Percentiles rank a stretch among this genome's conserved stretches.
phyloP scores from a whole-genome alignment of 2,329 filamentous ascomycete species.

The Pseudocercospora musae region DNA sequence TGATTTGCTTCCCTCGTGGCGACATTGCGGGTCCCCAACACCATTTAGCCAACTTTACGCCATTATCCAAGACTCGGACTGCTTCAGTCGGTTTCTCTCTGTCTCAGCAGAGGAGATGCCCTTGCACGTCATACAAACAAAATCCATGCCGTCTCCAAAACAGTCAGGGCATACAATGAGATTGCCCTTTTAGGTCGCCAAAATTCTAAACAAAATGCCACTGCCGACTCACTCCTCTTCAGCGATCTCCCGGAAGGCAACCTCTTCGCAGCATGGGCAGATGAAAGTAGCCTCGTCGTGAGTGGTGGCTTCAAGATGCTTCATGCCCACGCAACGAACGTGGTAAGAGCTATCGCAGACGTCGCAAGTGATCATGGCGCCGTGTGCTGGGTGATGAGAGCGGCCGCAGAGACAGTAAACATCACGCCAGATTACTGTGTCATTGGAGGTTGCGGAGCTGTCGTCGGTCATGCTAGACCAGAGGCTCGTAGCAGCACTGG shows the following conservation, averaged over 20 bases:
- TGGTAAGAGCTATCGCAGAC: slow-evolving; percentile 5
- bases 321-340: slow-evolving; percentile 1
- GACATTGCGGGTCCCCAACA: neutral
- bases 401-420: slow-evolving; percentile 4
- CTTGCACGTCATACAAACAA: neutral
- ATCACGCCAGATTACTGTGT: neutral
- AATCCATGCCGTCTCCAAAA: neutral
- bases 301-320: neutral
- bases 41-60: neutral
- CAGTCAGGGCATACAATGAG: neutral
- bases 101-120: neutral
- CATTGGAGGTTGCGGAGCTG: neutral
- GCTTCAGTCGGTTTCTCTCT: neutral
- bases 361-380: slow-evolving; percentile 1
- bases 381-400: slow-evolving; percentile 1
- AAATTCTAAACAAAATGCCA: neutral
- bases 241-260: neutral
- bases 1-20: neutral
- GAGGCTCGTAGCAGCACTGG: neutral
- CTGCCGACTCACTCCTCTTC: neutral
- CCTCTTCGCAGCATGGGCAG: slow-evolving; percentile 2
- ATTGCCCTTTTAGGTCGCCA: neutral
- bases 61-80: neutral
- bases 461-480: neutral
- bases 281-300: neutral